These are phyloP conservation scores for Aspergillus brasiliensis DNA, from an alignment of 2,329 filamentous ascomycete genomes.

Conservation along the genomic window DNA sequence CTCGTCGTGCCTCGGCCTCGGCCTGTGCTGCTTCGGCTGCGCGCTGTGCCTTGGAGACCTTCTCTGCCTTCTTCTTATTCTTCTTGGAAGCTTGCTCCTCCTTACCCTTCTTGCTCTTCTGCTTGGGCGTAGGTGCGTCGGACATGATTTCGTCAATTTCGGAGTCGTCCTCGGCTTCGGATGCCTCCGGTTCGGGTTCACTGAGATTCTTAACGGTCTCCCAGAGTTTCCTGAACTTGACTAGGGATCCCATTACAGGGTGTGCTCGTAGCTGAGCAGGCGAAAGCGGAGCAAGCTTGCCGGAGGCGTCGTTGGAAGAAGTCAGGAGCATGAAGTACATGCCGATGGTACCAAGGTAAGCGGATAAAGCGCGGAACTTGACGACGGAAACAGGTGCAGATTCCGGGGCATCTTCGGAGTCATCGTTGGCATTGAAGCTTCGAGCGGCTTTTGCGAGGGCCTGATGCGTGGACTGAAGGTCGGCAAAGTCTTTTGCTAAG, in stretches of 20 bases:
- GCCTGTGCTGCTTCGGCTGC: conserved; percentile 57
- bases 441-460: conserved; percentile 62
- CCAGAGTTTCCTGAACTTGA: conserved; percentile 82
- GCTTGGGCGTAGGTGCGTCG: conserved; percentile 22
- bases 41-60: conserved; percentile 51
- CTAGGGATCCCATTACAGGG: conserved; percentile 81
- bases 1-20: conserved; percentile 55
- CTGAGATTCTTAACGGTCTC: conserved; percentile 69
- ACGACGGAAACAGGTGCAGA: conserved; percentile 60
- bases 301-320: conserved; percentile 65
- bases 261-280: conserved; percentile 85
- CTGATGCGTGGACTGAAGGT: conserved; percentile 65
- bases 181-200: conserved; percentile 41
- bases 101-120: conserved; percentile 22
- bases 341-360: conserved; percentile 81
- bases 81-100: conserved; percentile 44
- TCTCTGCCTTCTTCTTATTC: conserved; percentile 46
- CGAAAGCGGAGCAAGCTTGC: conserved; percentile 62
- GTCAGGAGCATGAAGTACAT: conserved; percentile 97
- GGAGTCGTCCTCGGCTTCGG: conserved; percentile 14
- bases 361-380: conserved; percentile 78
- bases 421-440: conserved; percentile 52
- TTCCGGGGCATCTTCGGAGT: conserved; percentile 41
- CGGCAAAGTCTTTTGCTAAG: conserved; percentile 75
- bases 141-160: conserved; percentile 25